Percentiles rank a stretch among this genome's conserved stretches.
These are phyloP conservation scores for Lycium barbarum DNA, from an alignment of 257 asterid genomes.

Conservation along the genomic window DNA sequence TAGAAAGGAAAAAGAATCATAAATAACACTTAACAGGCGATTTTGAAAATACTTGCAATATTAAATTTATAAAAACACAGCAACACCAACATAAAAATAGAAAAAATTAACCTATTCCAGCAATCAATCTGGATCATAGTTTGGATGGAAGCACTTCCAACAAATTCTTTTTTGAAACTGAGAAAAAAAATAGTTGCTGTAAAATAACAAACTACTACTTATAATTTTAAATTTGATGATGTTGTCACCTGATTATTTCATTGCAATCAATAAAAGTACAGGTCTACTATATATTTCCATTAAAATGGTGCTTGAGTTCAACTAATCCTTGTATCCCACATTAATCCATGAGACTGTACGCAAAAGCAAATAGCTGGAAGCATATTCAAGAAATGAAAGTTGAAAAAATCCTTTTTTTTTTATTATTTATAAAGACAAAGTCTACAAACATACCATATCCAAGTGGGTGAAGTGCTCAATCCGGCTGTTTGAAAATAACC, in stretches of 20 bases:
- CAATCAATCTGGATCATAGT: not conserved
- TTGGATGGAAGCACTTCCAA: slow-evolving; percentile 5
- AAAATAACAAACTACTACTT: not conserved
- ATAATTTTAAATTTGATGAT: not conserved
- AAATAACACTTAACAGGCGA: not conserved
- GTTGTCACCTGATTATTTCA: slow-evolving; percentile 1
- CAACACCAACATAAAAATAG: not conserved
- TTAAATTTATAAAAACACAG: not conserved
- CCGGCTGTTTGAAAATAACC: slow-evolving; percentile 68
- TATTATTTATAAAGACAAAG: not conserved
- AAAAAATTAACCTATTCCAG: slow-evolving; percentile 12
- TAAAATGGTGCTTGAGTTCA: slow-evolving; percentile 17
- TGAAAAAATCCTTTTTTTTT: not conserved
- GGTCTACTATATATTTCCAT: slow-evolving; percentile 16
- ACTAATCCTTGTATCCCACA: not conserved
- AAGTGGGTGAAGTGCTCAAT: slow-evolving; percentile 76
- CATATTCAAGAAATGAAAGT: not conserved
- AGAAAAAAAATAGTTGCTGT: not conserved
- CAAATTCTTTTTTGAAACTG: not conserved
- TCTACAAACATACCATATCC: slow-evolving; percentile 72
- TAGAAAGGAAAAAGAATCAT: not conserved
- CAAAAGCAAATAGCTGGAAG: slow-evolving; percentile 26
- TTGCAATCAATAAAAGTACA: slow-evolving; percentile 15
- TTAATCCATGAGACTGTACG: slow-evolving; percentile 15
- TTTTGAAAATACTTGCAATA: not conserved